These are phyloP conservation scores for Fusarium nodosum DNA, from an alignment of 2,329 filamentous ascomycete species.

Conservation along the genomic window DNA sequence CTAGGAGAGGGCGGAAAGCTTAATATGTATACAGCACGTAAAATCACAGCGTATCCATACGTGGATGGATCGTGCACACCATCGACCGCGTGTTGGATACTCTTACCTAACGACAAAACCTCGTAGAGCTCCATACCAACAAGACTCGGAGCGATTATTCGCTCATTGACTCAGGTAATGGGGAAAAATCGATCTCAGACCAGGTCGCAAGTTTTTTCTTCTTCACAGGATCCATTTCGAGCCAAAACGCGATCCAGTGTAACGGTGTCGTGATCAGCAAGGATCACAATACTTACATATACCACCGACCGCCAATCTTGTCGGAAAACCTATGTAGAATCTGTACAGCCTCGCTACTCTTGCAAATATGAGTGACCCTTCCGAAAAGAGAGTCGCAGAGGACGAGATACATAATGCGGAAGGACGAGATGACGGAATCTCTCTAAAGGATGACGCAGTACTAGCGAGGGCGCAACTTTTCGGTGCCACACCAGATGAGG, in stretches of 20 bases:
- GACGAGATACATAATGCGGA: neutral
- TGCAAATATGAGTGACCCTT: slow-evolving; percentile 8
- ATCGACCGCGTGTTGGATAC: neutral
- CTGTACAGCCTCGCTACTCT: neutral
- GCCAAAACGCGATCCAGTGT: neutral
- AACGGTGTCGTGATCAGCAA: neutral
- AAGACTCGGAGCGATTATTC: neutral
- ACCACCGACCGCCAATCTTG: neutral
- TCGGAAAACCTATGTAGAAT: neutral
- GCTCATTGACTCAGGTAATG: neutral
- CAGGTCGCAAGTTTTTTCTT: neutral
- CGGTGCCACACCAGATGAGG: slow-evolving; percentile 31
- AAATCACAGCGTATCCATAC: neutral
- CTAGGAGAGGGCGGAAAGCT: neutral
- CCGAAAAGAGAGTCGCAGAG: slow-evolving; percentile 4
- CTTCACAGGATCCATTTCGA: neutral
- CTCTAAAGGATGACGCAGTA: slow-evolving; percentile 14
- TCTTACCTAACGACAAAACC: neutral
- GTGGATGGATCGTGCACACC: neutral
- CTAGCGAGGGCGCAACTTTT: slow-evolving; percentile 12
- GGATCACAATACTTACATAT: neutral
- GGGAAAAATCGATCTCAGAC: neutral
- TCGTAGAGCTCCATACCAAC: neutral
- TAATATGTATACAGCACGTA: neutral
- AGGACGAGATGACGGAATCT: slow-evolving; percentile 1